Evolutionary conservation across 2,329 filamentous ascomycete species (phyloP).

Genomic region (Aspergillus fumigatiaffinis): DNA sequence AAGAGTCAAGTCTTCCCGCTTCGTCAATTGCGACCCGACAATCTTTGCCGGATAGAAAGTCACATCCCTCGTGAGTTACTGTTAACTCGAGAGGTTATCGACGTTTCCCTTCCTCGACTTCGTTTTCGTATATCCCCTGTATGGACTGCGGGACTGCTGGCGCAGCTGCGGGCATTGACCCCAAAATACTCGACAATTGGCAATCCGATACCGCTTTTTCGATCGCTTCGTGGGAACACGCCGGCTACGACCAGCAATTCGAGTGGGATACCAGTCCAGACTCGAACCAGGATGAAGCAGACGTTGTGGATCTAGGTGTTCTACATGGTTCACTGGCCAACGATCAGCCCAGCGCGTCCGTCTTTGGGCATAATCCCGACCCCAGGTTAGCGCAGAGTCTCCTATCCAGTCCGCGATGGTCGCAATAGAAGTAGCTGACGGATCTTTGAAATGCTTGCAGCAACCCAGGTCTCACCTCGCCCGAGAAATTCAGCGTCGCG

Average conservation of each 20-base stretch:
- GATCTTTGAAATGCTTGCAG: conserved; percentile 15
- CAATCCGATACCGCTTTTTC: conserved; percentile 35
- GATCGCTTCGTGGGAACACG: conserved; percentile 33
- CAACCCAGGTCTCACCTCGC: conserved; percentile 29
- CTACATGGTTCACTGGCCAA: conserved; percentile 26
- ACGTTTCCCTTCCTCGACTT: conserved; percentile 3
- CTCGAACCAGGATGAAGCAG: conserved; percentile 35
- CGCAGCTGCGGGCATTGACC: conserved; percentile 39
- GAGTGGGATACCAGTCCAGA: conserved; percentile 40
- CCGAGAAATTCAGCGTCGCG: conserved; percentile 29
- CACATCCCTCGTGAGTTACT: conserved; percentile 6
- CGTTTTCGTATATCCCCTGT: conserved; percentile 19
- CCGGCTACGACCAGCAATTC: conserved; percentile 32
- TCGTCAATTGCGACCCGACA: neutral
- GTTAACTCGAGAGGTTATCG: conserved; percentile 11
- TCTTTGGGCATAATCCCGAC: conserved; percentile 14
- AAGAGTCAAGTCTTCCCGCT: neutral
- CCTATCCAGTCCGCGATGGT: neutral
- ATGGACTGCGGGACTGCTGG: conserved; percentile 37
- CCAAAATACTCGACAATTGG: conserved; percentile 40
- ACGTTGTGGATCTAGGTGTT: conserved; percentile 31
- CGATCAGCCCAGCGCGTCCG: conserved; percentile 14
- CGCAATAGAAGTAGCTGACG: conserved; percentile 4
- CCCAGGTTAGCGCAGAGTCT: neutral
- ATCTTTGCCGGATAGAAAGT: neutral